Evolutionary conservation across 441 rosid species (phyloP).

Genomic region (Mallotus repandus): DNA sequence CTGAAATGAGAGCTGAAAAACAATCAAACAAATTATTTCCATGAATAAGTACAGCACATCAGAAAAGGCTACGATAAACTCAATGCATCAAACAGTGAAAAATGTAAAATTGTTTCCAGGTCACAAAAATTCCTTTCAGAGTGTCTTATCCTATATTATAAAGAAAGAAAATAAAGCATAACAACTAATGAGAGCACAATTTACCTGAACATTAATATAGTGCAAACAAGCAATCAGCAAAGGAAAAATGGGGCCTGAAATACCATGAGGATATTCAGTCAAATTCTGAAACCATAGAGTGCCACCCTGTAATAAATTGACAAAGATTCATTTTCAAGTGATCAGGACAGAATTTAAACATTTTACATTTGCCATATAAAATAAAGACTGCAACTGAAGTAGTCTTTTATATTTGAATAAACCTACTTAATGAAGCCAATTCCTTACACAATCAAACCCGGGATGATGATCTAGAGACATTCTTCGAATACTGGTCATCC

Average conservation of each 20-base stretch:
- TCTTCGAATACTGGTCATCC: slow-evolving; percentile 77
- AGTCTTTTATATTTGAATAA: background rate
- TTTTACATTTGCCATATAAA: background rate
- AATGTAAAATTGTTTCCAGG: background rate
- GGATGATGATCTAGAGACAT: slow-evolving; percentile 87
- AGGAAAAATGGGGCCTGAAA: slow-evolving; percentile 71
- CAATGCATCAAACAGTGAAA: background rate
- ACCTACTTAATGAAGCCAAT: slow-evolving; percentile 16
- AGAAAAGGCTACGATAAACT: background rate
- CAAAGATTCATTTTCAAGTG: slow-evolving; percentile 6
- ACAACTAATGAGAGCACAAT: background rate
- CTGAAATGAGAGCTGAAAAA: slow-evolving; percentile 59
- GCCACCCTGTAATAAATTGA: slow-evolving; percentile 74
- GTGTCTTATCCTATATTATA: background rate
- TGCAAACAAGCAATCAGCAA: slow-evolving; percentile 70
- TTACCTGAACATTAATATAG: slow-evolving; percentile 76
- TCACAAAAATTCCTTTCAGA: background rate
- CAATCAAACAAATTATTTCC: slow-evolving; percentile 4
- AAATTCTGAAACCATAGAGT: slow-evolving; percentile 89
- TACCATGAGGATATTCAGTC: slow-evolving; percentile 61
- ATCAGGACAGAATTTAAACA: background rate
- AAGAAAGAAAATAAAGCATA: background rate
- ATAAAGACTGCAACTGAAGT: background rate
- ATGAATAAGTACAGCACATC: background rate
- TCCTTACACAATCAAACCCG: slow-evolving; percentile 85